Base-by-base conservation (phyloP, 2,329 filamentous ascomycete genomes). In the Stagonosporopsis vannaccii region DNA sequence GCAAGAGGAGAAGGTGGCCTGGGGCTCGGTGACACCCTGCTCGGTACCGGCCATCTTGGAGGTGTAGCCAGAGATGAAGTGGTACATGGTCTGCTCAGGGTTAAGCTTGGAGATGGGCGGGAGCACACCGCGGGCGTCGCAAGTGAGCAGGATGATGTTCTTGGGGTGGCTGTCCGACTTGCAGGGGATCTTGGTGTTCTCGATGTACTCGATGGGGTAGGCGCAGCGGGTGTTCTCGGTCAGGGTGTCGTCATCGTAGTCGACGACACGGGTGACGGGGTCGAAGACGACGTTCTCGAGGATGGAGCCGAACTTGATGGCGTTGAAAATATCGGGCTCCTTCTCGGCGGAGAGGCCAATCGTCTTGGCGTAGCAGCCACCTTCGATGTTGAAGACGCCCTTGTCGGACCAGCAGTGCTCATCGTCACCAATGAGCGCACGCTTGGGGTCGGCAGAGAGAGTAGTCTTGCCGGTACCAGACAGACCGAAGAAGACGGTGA, bases 11-110 rank as follows among this genome's bases (percentile, higher is more conserved):
- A 99, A 99, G 73, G 95, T 99, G 22, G 95, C 95, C 81, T 98
- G 92, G 64, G 95, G 95, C 82, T 99, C 95, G 9, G 91, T 96
- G 65, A 99, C 88, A 74, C 95, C 95, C 66, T 97, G 92, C 82
- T 99, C 95, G 30, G 95, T 99, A 74, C 95, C 95, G 65, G 95
- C 95, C 95, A 99, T 99, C 89, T 99, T 99, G 76, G 94, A 98
- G 63, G 95, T 99, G 86, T 99, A 99, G 70, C 95, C 95, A 17
- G 91, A 96, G 81, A 99, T 99, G 88, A 99, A 99, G 86, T 99
- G 95, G 89, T 98, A 99, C 94, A 99, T 98, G 79, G 92, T 97
- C 83, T 98, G 95, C 72, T 91, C 87, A 64, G 90, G 87, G 84
- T 90, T 88, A 77, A 99, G 90, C 85, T 98, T 98, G 72, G 92